Conservation (phyloP, 2,329 filamentous ascomycete genomes). For the Paracorniculantispora psalliotae region DNA sequence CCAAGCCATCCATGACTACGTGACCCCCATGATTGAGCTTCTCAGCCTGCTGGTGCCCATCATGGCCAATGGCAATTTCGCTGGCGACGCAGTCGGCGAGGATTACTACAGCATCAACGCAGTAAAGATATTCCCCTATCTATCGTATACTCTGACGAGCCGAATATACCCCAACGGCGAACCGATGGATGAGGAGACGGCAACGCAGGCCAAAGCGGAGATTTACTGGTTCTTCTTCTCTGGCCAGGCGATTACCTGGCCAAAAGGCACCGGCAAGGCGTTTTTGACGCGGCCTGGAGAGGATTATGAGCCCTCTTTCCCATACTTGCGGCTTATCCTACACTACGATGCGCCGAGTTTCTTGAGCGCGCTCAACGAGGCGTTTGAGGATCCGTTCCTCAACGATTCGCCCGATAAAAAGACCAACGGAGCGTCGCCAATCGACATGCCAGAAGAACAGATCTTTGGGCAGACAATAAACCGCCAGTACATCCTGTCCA, state of each 20-base stretch:
- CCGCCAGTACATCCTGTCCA: slow-evolving; percentile 87
- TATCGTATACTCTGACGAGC: slow-evolving; percentile 86
- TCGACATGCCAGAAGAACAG: slow-evolving; percentile 58
- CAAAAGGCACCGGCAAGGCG: slow-evolving; percentile 54
- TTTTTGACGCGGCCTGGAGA: slow-evolving; percentile 56
- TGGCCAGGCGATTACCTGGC: slow-evolving; percentile 72
- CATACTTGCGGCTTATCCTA: slow-evolving; percentile 77
- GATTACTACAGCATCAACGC: slow-evolving; percentile 65
- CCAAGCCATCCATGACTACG: slow-evolving; percentile 79
- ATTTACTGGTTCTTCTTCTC: slow-evolving; percentile 94
- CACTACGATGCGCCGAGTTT: slow-evolving; percentile 89
- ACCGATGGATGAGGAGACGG: slow-evolving; percentile 64
- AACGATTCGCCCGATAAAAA: slow-evolving; percentile 70
- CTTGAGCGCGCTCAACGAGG: slow-evolving; percentile 91
- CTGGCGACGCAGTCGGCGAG: slow-evolving; percentile 51
- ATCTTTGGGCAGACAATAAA: slow-evolving; percentile 70
- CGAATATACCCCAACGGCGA: slow-evolving; percentile 87
- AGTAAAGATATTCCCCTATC: slow-evolving; percentile 88
- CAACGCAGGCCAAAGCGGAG: slow-evolving; percentile 74
- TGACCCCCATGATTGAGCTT: slow-evolving; percentile 84
- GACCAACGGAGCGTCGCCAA: slow-evolving; percentile 45
- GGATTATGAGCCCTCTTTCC: slow-evolving; percentile 68
- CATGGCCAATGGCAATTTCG: slow-evolving; percentile 51
- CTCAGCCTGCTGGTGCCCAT: slow-evolving; percentile 60
- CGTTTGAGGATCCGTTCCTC: slow-evolving; percentile 90